Evolutionary conservation across 768 basidiomycete genomes (phyloP).

Genomic region (Chlorophyllum brunneum): DNA sequence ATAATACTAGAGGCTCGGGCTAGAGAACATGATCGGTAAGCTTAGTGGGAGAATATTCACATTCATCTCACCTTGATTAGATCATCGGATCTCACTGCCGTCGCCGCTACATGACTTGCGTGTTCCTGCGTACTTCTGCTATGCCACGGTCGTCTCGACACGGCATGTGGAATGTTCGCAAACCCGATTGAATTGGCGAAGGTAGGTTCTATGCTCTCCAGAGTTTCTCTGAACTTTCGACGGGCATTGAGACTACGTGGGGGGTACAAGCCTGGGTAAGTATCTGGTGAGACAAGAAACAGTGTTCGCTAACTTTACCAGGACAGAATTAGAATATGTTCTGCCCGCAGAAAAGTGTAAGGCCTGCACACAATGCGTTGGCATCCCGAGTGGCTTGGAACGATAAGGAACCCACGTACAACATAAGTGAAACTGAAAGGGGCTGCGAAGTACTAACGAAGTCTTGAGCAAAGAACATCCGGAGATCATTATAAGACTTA

Average conservation of each 20-base stretch:
- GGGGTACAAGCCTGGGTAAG: not conserved
- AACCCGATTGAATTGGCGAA: not conserved
- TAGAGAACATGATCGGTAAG: too few species aligned
- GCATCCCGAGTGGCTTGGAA: not conserved
- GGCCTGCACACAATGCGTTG: conserved; percentile 9
- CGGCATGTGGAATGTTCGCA: not conserved
- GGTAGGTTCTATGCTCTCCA: not conserved
- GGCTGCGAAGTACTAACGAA: not conserved
- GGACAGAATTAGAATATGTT: conserved; percentile 18
- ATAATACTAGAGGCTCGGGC: not conserved
- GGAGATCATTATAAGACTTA: not conserved
- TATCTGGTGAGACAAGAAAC: not conserved
- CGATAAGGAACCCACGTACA: not conserved
- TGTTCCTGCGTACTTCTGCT: not conserved
- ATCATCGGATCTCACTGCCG: too few species aligned
- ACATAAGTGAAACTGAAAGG: not conserved
- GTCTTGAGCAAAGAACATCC: not conserved
- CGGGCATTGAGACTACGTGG: conserved; percentile 10
- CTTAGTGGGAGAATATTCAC: too few species aligned
- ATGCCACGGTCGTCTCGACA: not conserved
- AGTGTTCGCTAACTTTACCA: conserved; percentile 14
- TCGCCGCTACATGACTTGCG: too few species aligned
- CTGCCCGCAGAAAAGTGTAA: conserved; percentile 18
- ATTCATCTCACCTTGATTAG: too few species aligned
- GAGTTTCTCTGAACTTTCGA: conserved; percentile 3